These are phyloP conservation scores for Xylaria arbuscula DNA, from an alignment of 2,329 filamentous ascomycete genomes.

Conservation along the genomic window DNA sequence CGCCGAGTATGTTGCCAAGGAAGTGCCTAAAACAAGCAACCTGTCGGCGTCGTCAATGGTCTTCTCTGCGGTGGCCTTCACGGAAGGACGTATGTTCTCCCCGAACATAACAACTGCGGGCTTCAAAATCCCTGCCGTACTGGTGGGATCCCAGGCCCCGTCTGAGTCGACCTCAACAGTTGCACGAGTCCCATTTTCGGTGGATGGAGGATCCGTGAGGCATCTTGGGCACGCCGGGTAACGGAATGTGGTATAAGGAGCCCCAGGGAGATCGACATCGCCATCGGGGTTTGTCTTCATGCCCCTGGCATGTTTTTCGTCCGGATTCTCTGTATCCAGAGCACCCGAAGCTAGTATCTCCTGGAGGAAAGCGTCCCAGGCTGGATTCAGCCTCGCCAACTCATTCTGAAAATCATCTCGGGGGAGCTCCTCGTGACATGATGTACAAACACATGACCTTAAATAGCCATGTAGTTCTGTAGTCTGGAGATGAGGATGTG, in stretches of 20 bases:
- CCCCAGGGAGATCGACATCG: constrained; percentile 88
- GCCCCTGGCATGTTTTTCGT: constrained; percentile 73
- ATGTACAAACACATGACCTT: constrained; percentile 81
- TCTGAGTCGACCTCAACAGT: constrained; percentile 79
- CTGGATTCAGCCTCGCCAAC: constrained; percentile 82
- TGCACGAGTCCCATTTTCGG: constrained; percentile 65
- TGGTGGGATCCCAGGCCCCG: constrained; percentile 77
- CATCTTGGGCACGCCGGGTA: constrained; percentile 92
- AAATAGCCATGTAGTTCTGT: constrained; percentile 94
- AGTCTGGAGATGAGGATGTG: constrained; percentile 79
- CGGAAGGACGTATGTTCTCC: constrained; percentile 77
- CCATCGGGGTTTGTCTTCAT: constrained; percentile 92
- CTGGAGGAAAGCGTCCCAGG: constrained; percentile 81
- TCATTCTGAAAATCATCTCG: constrained; percentile 80
- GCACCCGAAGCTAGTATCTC: constrained; percentile 79
- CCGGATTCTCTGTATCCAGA: constrained; percentile 79
- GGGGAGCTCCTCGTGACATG: constrained; percentile 77
- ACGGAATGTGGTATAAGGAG: constrained; percentile 88
- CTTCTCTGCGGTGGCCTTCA: constrained; percentile 81
- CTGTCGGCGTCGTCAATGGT: constrained; percentile 81
- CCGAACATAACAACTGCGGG: constrained; percentile 97
- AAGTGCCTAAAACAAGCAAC: constrained; percentile 86
- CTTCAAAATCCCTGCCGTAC: constrained; percentile 84
- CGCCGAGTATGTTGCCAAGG: constrained; percentile 92
- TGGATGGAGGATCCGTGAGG: constrained; percentile 68